A percentile compares a stretch with the other conserved stretches of the same genome.
phyloP scores from a whole-genome alignment of 768 basidiomycete species.

The Calvatia gigantea region DNA sequence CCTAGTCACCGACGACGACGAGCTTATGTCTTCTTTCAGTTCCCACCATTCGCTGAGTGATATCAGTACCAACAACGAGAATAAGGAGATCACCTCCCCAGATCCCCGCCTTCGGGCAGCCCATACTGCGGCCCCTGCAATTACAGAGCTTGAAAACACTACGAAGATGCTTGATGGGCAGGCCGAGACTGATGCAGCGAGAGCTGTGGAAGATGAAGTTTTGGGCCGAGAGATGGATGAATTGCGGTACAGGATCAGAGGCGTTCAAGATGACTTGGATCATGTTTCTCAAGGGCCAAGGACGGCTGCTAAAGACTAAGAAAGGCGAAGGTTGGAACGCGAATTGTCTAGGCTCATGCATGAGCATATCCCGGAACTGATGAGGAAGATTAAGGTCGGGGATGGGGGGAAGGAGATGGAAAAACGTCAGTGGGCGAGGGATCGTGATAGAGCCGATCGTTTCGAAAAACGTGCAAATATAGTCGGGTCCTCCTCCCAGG shows the following conservation, averaged over 20 bases:
- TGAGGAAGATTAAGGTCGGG: conserved; percentile 74
- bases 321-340: conserved; percentile 81
- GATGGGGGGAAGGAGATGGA: conserved; percentile 77
- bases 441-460: conserved; percentile 78
- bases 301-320: conserved; percentile 74
- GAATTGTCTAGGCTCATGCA: conserved; percentile 85
- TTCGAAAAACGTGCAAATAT: no score
- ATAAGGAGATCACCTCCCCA: no score
- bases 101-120: no score
- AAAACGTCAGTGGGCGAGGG: conserved; percentile 71
- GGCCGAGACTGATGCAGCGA: conserved; percentile 55
- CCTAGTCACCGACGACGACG: no score
- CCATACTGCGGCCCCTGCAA: no score
- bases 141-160: conserved; percentile 77
- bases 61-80: no score
- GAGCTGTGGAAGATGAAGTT: conserved; percentile 80
- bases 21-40: no score
- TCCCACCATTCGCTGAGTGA: no score
- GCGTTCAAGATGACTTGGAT: conserved; percentile 90
- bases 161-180: conserved; percentile 76
- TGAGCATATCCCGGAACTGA: conserved; percentile 87
- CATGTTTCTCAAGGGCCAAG: conserved; percentile 77
- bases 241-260: conserved; percentile 76
- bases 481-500: no score
- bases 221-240: conserved; percentile 90